phyloP scores from a whole-genome alignment of 768 basidiomycete species.

The Psilocybe cyanescens region DNA sequence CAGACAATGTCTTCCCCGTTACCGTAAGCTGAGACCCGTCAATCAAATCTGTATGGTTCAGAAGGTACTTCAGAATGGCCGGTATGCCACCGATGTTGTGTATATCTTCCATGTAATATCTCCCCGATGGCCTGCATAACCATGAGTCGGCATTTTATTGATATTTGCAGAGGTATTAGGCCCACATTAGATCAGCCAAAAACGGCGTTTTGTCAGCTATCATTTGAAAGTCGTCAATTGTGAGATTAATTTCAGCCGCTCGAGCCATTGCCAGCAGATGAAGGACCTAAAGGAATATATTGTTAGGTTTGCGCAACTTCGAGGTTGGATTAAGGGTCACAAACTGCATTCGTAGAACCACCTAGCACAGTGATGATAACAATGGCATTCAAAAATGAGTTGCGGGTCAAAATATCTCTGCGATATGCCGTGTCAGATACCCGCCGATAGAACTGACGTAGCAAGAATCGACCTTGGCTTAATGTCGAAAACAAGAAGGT shows the following conservation, averaged over 20 bases:
- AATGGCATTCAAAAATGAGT: conserved; percentile 82
- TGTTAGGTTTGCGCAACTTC: neutral
- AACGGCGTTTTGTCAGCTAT: conserved; percentile 82
- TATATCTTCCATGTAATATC: conserved; percentile 90
- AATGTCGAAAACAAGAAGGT: conserved; percentile 74
- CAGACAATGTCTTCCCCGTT: conserved; percentile 87
- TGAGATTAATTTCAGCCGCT: conserved; percentile 71
- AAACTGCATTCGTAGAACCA: conserved; percentile 86
- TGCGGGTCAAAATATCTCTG: conserved; percentile 49
- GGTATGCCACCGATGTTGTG: conserved; percentile 87
- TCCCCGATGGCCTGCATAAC: conserved; percentile 69
- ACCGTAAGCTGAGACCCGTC: conserved; percentile 87
- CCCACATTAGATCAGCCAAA: conserved; percentile 73
- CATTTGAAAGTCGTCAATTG: conserved; percentile 85
- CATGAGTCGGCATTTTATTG: too few relatives aligned
- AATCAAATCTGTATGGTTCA: conserved; percentile 77
- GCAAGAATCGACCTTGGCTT: conserved; percentile 64
- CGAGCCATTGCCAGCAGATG: conserved; percentile 87
- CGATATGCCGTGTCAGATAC: neutral
- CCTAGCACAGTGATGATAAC: conserved; percentile 79
- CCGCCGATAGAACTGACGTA: neutral
- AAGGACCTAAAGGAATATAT: conserved; percentile 55
- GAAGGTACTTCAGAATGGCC: conserved; percentile 80
- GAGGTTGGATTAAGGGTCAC: conserved; percentile 21
- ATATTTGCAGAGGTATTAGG: neutral